Evolutionary conservation across 305 asterid genomes (phyloP).

Genomic region (Fraxinus platypoda): DNA sequence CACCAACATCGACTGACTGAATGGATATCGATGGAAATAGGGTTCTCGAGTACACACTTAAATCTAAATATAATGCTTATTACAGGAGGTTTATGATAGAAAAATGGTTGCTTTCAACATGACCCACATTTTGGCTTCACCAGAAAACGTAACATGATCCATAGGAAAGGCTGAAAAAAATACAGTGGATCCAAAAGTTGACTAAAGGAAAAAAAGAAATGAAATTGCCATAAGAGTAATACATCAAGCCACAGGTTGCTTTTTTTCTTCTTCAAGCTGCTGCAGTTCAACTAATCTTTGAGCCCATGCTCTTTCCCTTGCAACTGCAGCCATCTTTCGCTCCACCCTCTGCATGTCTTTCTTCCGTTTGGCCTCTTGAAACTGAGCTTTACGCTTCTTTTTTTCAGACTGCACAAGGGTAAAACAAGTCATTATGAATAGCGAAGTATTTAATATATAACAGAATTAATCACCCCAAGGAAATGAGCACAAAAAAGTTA

Average conservation of each 20-base stretch:
- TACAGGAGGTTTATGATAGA: background rate
- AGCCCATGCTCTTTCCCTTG: constrained; percentile 90
- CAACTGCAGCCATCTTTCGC: constrained; percentile 95
- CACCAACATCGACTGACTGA: too few relatives aligned
- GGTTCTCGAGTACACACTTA: too few relatives aligned
- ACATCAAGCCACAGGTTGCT: background rate
- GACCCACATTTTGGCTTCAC: background rate
- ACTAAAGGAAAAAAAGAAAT: background rate
- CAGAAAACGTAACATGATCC: background rate
- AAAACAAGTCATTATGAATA: background rate
- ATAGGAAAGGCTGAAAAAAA: background rate
- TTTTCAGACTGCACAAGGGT: constrained; percentile 51
- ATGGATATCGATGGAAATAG: too few relatives aligned
- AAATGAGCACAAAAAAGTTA: background rate
- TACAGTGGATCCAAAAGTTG: background rate
- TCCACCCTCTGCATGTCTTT: constrained; percentile 70
- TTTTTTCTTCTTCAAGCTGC: constrained; percentile 44
- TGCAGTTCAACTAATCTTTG: constrained; percentile 73
- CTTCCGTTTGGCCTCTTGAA: constrained; percentile 78
- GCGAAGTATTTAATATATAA: background rate
- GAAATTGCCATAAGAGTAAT: background rate
- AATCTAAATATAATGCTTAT: too few relatives aligned
- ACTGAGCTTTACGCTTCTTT: constrained; percentile 71
- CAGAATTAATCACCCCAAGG: background rate
- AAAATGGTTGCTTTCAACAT: background rate